Conservation (phyloP, 257 asterid species). For the Plectranthus barbatus region DNA sequence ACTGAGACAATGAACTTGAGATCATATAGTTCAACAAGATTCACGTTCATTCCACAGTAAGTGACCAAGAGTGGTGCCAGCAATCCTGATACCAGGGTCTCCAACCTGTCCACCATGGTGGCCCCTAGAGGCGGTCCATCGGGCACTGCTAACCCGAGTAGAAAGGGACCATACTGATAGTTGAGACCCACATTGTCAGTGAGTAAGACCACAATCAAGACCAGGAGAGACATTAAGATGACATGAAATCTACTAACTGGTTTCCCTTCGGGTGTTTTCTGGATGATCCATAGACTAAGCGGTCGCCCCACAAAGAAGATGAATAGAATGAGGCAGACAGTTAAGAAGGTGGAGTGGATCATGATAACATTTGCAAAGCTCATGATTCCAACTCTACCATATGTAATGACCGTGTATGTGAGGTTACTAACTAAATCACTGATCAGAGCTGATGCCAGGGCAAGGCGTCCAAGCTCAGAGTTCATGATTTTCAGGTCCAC, state of each 20-base stretch:
- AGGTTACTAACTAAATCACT: constrained; percentile 53
- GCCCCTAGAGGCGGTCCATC: constrained; percentile 96
- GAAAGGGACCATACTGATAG: constrained; percentile 71
- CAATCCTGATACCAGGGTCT: constrained; percentile 56
- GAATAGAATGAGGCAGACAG: constrained; percentile 25
- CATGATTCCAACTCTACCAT: constrained; percentile 35
- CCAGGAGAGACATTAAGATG: constrained; percentile 32
- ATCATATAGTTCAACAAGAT: constrained; percentile 46
- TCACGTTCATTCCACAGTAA: constrained; percentile 60
- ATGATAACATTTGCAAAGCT: constrained; percentile 26
- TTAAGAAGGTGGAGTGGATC: constrained; percentile 28
- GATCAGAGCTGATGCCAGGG: constrained; percentile 61
- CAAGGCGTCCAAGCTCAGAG: constrained; percentile 85
- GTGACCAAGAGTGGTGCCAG: constrained; percentile 72
- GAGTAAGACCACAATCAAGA: constrained; percentile 44
- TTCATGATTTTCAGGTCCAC: constrained; percentile 76
- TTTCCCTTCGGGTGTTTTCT: constrained; percentile 74
- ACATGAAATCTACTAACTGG: constrained; percentile 41
- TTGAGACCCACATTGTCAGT: constrained; percentile 60
- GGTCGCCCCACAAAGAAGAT: constrained; percentile 48
- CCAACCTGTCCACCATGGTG: constrained; percentile 63
- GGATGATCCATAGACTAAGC: constrained; percentile 43
- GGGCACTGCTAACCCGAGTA: constrained; percentile 68
- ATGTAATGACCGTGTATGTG: constrained; percentile 25
- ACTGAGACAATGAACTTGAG: constrained; percentile 24